Base-by-base conservation (phyloP, 768 basidiomycete genomes). In the Naematelia aurantialba region DNA sequence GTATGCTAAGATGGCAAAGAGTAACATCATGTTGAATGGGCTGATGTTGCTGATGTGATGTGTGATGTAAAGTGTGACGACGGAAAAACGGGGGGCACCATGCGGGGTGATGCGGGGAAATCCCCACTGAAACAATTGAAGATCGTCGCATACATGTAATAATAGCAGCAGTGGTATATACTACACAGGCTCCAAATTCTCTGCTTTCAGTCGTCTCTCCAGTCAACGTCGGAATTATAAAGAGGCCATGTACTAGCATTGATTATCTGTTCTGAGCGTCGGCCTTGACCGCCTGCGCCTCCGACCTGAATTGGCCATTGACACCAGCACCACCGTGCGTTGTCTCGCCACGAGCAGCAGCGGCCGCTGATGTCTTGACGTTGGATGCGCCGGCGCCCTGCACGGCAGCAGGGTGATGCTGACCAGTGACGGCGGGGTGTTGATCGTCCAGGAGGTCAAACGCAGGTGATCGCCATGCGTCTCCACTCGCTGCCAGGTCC, bases 401-500 rank as follows among this genome's bases (percentile, higher is more conserved):
- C 4, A 29, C 46, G 25, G 71, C 67, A 2, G 60, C 51, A n/a
- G 73, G 72, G 60, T 74, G 68, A 51, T 52, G 48, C 17, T 69
- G 34, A 30, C 75, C 76, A 22, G 74, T 72, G 45, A 68, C 63
- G 31, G 76, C 76, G 22, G 74, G 76, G 65, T 75, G 76, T 26
- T 63, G 53, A 21, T 13, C 25, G 60, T 72, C 70, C 59, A 76
- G 62, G 26, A 79, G 63, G 48, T 68, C 62, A 70, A 79, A 80
- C 24, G 75, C 77, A 46, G 76, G 71, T 1, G 82, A 83, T 49
- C 80, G 77, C 85, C 85, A 87, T n/a, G 78, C 80, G 51, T 80
- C 70, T 8, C 82, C 82, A 5, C 72, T 59, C 29, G 55, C 27
- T 4, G 80, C 82, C 19, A 80, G 77, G 34, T 82, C 82, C 50